Base-by-base conservation (phyloP, 192 early-diverging fungal species). In the Martensiomyces pterosporus region DNA sequence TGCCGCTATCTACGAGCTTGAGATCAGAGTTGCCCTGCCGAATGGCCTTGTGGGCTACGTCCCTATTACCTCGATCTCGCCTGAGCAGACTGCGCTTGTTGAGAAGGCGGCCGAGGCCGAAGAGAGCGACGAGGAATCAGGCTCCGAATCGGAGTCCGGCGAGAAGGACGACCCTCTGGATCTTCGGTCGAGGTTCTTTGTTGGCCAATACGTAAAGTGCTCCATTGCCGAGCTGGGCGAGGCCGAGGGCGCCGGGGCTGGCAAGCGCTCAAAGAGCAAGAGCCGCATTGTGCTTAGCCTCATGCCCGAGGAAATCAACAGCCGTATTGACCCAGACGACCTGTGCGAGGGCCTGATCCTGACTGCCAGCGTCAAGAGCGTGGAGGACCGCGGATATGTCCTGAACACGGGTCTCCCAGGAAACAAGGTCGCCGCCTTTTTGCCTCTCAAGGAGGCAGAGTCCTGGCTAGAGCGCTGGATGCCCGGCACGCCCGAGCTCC, bases 341-440 rank as follows among this genome's bases (percentile, higher is more conserved):
- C 46, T 95, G 34, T 66, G 80, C 24, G 67, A 80, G 26, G 93
- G 92, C 26, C 75, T 86, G 79, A 39, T 81, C 17, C 32, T 95
- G 46, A 57, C 83, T 16, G 86, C 80, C 38, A 70, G 80, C 19
- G 80, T 98, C 16, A 64, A 82, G 46, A 90, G 87, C 55, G 78
- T 89, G 3, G 93, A 98, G 69, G 94, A 98, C 73, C 91, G 91
- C 55, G 94, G 94, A 19, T 95, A 92, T 49, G 77, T 95, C 33
- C 55, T 97, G 15, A 80, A 77, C 17, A 62, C 83, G 14, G 94
- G 94, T 14, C 60, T 97, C 26, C 19, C 60, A 32, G 29, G 42
- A 15, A 67, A 69, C 13, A 73, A 70, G 10, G 39, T 88, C 5
- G 65, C 82, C 32, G 87, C 83, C 12, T 97, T 97, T 55, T 55